A percentile compares a stretch with the other conserved stretches of the same genome.
These are phyloP conservation scores for Lecanicillium sp. DNA, from an alignment of 2,329 filamentous ascomycete species.

Conservation along the genomic window DNA sequence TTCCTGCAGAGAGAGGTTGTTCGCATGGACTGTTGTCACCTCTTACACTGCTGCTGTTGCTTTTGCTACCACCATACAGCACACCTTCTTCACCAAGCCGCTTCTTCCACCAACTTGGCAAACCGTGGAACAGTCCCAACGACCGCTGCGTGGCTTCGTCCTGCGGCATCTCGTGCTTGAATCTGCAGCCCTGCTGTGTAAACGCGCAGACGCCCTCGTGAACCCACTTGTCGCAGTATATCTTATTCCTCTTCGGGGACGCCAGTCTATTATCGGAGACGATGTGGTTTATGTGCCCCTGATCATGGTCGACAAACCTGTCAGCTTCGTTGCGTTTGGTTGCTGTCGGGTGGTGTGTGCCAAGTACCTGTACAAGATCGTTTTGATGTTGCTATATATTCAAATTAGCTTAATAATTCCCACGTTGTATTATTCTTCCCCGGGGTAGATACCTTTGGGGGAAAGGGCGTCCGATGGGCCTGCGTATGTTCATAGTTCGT, in stretches of 20 bases:
- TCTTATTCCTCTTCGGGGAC: constrained; percentile 47
- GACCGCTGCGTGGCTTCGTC: constrained; percentile 57
- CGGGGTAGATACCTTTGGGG: too few relatives aligned
- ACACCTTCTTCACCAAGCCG: constrained; percentile 12
- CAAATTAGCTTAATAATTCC: too few relatives aligned
- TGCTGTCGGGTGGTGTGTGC: neutral
- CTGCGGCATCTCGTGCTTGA: constrained; percentile 82
- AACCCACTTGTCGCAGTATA: constrained; percentile 88
- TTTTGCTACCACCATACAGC: neutral
- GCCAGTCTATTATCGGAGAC: constrained; percentile 23
- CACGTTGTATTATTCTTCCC: too few relatives aligned
- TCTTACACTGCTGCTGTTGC: neutral
- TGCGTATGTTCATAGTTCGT: too few relatives aligned
- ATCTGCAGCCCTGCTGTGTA: constrained; percentile 77
- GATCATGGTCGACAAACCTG: neutral
- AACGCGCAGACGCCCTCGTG: constrained; percentile 79
- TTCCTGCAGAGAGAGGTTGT: neutral
- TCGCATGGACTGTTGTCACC: neutral
- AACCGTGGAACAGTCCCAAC: constrained; percentile 62
- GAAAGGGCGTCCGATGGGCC: too few relatives aligned
- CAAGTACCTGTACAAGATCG: constrained; percentile 3
- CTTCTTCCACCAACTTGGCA: constrained; percentile 55
- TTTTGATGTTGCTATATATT: constrained; percentile 2
- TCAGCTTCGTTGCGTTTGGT: constrained; percentile 6
- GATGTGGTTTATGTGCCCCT: constrained; percentile 28